phyloP scores from a whole-genome alignment of 1,139 yeast species.

The Meyerozyma elateridarum region DNA sequence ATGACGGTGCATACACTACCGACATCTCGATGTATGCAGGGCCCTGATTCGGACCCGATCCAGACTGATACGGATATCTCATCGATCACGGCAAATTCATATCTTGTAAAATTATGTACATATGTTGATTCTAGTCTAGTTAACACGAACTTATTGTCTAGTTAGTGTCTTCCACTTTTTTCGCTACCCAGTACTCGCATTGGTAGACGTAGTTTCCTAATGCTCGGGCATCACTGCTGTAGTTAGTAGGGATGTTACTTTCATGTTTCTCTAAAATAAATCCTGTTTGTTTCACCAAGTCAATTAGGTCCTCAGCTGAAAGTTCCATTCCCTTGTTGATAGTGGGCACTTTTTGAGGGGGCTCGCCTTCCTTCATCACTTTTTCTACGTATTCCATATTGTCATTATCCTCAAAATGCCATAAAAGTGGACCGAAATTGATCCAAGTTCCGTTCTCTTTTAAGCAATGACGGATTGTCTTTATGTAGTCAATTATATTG shows the following conservation, averaged over 20 bases:
- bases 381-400: slow-evolving; percentile 18
- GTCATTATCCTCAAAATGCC: slow-evolving; percentile 73
- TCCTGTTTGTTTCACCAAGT: slow-evolving; percentile 46
- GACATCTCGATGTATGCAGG: background rate
- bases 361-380: slow-evolving; percentile 21
- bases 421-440: slow-evolving; percentile 78
- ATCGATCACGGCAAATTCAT: no score
- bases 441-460: slow-evolving; percentile 63
- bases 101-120: no score
- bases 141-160: background rate
- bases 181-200: slow-evolving; percentile 72
- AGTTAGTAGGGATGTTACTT: slow-evolving; percentile 44
- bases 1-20: slow-evolving; percentile 3
- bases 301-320: slow-evolving; percentile 53
- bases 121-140: no score
- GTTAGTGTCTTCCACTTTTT: slow-evolving; percentile 17
- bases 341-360: slow-evolving; percentile 20
- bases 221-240: slow-evolving; percentile 50
- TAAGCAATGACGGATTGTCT: slow-evolving; percentile 50
- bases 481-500: slow-evolving; percentile 66
- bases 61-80: no score
- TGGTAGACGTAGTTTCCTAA: slow-evolving; percentile 58
- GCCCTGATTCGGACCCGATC: no score
- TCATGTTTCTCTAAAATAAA: slow-evolving; percentile 47
- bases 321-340: slow-evolving; percentile 60